A percentile compares a stretch with the other conserved stretches of the same genome.
These are phyloP conservation scores for Xanthoconium purpureum DNA, from an alignment of 768 basidiomycete genomes.

Conservation along the genomic window DNA sequence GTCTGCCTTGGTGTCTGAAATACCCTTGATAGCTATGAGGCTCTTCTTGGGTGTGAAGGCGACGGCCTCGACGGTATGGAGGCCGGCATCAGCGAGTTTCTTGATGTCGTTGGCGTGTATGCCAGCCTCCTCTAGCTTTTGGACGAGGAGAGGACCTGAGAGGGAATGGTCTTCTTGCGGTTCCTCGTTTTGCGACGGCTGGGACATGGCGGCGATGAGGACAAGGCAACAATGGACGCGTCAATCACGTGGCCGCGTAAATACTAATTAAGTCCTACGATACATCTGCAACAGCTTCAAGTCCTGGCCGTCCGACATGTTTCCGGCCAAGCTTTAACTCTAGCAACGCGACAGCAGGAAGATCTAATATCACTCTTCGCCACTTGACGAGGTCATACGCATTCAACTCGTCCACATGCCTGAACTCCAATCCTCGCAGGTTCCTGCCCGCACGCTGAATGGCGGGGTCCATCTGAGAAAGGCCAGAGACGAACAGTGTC, in stretches of 20 bases:
- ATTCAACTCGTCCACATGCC: slow-evolving; percentile 60
- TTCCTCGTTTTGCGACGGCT: slow-evolving; percentile 51
- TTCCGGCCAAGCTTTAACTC: slow-evolving; percentile 59
- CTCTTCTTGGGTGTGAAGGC: slow-evolving; percentile 96
- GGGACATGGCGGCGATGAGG: slow-evolving; percentile 33
- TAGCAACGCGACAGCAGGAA: slow-evolving; percentile 76
- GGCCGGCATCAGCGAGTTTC: slow-evolving; percentile 89
- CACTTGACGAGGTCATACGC: slow-evolving; percentile 86
- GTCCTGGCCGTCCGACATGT: not conserved
- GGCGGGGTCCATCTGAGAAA: slow-evolving; percentile 48
- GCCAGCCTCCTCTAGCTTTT: slow-evolving; percentile 84
- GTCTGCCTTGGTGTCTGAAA: slow-evolving; percentile 95
- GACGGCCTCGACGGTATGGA: slow-evolving; percentile 92
- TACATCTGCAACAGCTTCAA: not conserved
- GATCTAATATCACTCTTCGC: slow-evolving; percentile 77
- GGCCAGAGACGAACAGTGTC: slow-evolving; percentile 75
- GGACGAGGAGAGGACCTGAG: slow-evolving; percentile 80
- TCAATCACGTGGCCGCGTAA: slow-evolving; percentile 32
- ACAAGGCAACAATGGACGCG: slow-evolving; percentile 19
- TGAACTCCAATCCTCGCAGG: slow-evolving; percentile 63
- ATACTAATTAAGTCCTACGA: not conserved
- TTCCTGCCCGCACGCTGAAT: slow-evolving; percentile 66
- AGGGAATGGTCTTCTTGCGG: slow-evolving; percentile 51
- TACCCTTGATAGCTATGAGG: slow-evolving; percentile 89
- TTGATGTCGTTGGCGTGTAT: slow-evolving; percentile 89